phyloP scores from a whole-genome alignment of 352 stramenopile genomes.

The Phytophthora crassamura region DNA sequence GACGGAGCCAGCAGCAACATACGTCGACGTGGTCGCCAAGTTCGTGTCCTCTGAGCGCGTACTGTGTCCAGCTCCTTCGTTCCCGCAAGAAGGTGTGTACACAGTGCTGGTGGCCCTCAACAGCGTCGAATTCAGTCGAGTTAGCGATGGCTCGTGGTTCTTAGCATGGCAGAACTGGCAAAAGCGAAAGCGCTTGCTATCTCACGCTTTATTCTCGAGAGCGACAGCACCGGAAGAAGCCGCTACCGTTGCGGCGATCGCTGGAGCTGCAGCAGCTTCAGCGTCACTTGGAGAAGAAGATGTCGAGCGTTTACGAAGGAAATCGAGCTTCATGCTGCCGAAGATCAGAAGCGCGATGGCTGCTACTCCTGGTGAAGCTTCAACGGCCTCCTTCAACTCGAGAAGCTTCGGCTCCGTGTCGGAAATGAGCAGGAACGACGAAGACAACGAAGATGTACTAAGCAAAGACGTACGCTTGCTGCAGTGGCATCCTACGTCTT shows the following conservation, averaged over 20 bases:
- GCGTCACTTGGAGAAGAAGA: conserved; percentile 32
- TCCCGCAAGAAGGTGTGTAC: conserved; percentile 74
- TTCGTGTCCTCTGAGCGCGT: conserved; percentile 62
- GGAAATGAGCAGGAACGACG: conserved; percentile 14
- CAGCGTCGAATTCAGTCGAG: conserved; percentile 64
- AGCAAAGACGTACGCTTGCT: conserved; percentile 46
- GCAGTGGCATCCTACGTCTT: conserved; percentile 62
- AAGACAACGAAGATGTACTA: conserved; percentile 40
- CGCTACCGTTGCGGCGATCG: conserved; percentile 24
- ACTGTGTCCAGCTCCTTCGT: conserved; percentile 52
- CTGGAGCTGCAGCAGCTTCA: conserved; percentile 26
- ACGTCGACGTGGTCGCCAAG: conserved; percentile 36
- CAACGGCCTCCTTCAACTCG: not conserved
- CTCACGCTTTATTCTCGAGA: conserved; percentile 45
- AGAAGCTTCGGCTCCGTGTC: conserved; percentile 22
- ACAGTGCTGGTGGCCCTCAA: conserved; percentile 72
- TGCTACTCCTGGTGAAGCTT: conserved; percentile 5
- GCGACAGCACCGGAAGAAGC: conserved; percentile 16
- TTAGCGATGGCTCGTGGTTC: conserved; percentile 69
- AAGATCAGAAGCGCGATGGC: conserved; percentile 38
- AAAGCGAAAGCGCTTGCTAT: conserved; percentile 61
- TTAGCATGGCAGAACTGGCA: conserved; percentile 89
- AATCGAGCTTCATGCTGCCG: conserved; percentile 57
- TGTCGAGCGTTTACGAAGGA: conserved; percentile 36
- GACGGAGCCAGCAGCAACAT: not conserved